A percentile compares a stretch with the other conserved stretches of the same genome.
Conservation (phyloP, 2,329 filamentous ascomycete species). For the Aspergillus versicolor region DNA sequence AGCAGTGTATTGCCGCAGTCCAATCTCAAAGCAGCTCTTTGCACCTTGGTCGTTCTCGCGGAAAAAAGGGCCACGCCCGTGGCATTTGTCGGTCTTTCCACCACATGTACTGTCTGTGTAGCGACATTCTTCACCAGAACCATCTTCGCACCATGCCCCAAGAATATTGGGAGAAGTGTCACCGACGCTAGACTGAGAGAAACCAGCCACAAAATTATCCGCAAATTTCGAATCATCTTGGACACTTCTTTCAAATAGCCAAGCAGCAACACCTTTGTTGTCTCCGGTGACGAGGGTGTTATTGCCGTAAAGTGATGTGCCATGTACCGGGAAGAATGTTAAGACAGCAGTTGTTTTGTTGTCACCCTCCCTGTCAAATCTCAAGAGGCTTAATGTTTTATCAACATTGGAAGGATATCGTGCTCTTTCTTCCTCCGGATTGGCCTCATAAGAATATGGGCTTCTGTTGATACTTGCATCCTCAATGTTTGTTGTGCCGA, state of each 20-base stretch:
- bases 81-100: constrained; percentile 44
- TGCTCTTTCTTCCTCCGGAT: constrained; percentile 72
- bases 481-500: constrained; percentile 67
- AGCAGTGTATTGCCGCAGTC: constrained; percentile 45
- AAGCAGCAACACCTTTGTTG: constrained; percentile 92
- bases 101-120: constrained; percentile 77
- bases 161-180: constrained; percentile 87
- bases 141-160: constrained; percentile 87
- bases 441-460: constrained; percentile 81
- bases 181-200: constrained; percentile 87
- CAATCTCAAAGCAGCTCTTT: constrained; percentile 52
- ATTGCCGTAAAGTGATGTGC: constrained; percentile 86
- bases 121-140: constrained; percentile 56
- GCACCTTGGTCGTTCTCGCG: constrained; percentile 45
- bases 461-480: constrained; percentile 88
- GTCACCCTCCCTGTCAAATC: constrained; percentile 72
- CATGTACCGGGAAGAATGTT: constrained; percentile 91
- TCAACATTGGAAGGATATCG: constrained; percentile 67
- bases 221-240: constrained; percentile 55
- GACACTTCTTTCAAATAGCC: constrained; percentile 74
- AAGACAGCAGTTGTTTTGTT: constrained; percentile 75
- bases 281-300: constrained; percentile 91
- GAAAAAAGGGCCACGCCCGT: constrained; percentile 48
- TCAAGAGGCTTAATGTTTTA: constrained; percentile 76
- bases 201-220: constrained; percentile 79